A percentile compares a stretch with the other conserved stretches of the same genome.
phyloP scores from a whole-genome alignment of 2,329 filamentous ascomycete species.

The Ramularia collo-cygni region DNA sequence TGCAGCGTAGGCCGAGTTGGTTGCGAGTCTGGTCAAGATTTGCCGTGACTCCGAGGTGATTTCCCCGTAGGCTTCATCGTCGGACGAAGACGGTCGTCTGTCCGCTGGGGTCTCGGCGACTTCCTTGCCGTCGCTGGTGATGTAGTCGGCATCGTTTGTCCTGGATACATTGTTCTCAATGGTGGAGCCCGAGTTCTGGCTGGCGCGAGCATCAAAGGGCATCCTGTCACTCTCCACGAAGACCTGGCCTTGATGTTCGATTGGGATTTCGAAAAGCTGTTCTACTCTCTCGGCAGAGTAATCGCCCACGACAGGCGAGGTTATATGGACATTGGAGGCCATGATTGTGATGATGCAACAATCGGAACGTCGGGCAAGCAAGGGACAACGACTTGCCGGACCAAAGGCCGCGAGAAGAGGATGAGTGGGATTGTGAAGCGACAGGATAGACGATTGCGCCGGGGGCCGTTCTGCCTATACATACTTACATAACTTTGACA shows the following conservation, averaged over 20 bases:
- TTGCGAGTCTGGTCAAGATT: constrained; percentile 18
- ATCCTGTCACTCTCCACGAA: constrained; percentile 4
- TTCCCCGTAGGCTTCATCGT: constrained; percentile 16
- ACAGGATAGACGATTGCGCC: no score
- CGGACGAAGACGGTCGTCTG: constrained; percentile 3
- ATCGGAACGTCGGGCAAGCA: no score
- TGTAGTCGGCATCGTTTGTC: constrained; percentile 11
- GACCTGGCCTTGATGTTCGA: constrained; percentile 7
- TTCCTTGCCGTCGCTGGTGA: constrained; percentile 24
- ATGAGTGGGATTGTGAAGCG: no score
- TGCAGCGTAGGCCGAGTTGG: constrained; percentile 9
- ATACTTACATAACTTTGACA: no score
- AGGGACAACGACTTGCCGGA: no score
- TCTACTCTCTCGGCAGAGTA: constrained; percentile 1
- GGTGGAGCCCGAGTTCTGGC: not conserved
- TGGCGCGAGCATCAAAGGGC: not conserved
- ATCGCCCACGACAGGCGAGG: constrained; percentile 3
- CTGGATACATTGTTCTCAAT: not conserved
- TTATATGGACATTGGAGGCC: not conserved
- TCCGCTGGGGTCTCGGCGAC: constrained; percentile 19
- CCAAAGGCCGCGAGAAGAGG: no score
- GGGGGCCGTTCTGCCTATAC: no score
- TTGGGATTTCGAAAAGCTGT: constrained; percentile 1
- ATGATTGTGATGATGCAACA: not conserved
- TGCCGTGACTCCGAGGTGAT: constrained; percentile 15